Conservation (phyloP, 2,329 filamentous ascomycete genomes). For the Fusarium sp. region DNA sequence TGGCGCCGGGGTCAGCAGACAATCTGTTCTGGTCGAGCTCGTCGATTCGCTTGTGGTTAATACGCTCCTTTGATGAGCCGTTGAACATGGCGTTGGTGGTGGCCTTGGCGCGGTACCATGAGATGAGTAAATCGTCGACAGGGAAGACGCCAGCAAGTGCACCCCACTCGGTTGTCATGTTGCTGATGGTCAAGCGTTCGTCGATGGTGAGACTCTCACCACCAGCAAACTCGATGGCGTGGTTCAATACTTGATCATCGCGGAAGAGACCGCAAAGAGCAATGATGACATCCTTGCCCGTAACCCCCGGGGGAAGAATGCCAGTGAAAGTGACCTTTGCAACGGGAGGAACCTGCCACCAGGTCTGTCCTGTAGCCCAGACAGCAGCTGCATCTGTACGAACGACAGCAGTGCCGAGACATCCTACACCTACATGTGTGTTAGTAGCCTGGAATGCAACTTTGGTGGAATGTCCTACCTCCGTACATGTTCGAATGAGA, state of each 20-base stretch:
- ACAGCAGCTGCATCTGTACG: slow-evolving; percentile 88
- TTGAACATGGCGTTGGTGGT: slow-evolving; percentile 72
- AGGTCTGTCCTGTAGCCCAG: slow-evolving; percentile 83
- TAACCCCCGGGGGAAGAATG: slow-evolving; percentile 78
- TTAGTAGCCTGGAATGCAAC: not conserved
- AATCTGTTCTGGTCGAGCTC: slow-evolving; percentile 74
- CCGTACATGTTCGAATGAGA: slow-evolving; percentile 73
- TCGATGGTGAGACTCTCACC: slow-evolving; percentile 77
- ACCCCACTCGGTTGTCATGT: slow-evolving; percentile 87
- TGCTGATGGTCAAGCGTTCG: slow-evolving; percentile 76
- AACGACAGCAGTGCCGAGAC: slow-evolving; percentile 70
- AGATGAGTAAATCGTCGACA: slow-evolving; percentile 75
- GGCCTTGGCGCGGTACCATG: slow-evolving; percentile 82
- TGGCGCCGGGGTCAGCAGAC: slow-evolving; percentile 77
- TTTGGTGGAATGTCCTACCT: not conserved
- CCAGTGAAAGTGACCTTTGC: slow-evolving; percentile 83
- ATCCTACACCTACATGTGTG: slow-evolving; percentile 5
- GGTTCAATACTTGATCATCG: slow-evolving; percentile 88
- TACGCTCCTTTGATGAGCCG: slow-evolving; percentile 61
- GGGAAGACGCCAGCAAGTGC: slow-evolving; percentile 73
- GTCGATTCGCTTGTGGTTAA: slow-evolving; percentile 79
- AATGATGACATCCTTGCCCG: slow-evolving; percentile 93
- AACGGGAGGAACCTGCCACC: slow-evolving; percentile 89
- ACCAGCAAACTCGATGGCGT: slow-evolving; percentile 91
- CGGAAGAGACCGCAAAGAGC: slow-evolving; percentile 88